Evolutionary conservation across 2,329 filamentous ascomycete species (phyloP), one percentile per base, ranked within the genome.

Genomic region (Aspergillus tanneri): DNA sequence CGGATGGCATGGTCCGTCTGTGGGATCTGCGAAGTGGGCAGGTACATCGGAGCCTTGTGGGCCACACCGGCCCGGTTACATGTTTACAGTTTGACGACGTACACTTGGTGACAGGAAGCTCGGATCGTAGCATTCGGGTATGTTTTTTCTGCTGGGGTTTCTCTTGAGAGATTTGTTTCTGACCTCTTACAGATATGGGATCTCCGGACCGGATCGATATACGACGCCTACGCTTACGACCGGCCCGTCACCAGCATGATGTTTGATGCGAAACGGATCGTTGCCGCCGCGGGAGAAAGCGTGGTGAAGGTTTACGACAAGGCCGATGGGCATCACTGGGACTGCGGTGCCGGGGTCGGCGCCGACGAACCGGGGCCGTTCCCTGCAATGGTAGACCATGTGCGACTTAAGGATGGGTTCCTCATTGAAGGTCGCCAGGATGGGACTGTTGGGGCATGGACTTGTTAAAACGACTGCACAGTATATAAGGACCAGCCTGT

Each of bases 281-380:
- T 93, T 25, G 83, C 87, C 43, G 92, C 93, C 2, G 90, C 90
- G 0, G 88, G 91, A 34, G 93, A 97, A 70, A 85, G 90, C 62
- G 90, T 97, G 19, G 91, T 93, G 60, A 99, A 99, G 74, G 87
- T 99, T 50, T 99, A 97, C 73, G 93, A 99, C 74, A 97, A 97
- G 78, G 86, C 90, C 3, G 93, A 99, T 66, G 90, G 90, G 32
- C 79, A 89, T 52, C 93, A 97, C 70, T 99, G 93, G 93, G 90
- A 96, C 69, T 96, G 91, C 70, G 93, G 93, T 44, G 85, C 90
- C 2, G 92, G 91, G 27, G 83, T 87, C 39, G 79, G 78, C 3
- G 68, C 72, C 9, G 85, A 85, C 50, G 82, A 84, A 16, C 84
- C 87, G 43, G 82, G 80, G 10, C 84, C 82, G 58, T 78, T 75